Evolutionary conservation across 1,284 basidiomycete species (phyloP).

Genomic region (Apiotrichum mycotoxinovorans): DNA sequence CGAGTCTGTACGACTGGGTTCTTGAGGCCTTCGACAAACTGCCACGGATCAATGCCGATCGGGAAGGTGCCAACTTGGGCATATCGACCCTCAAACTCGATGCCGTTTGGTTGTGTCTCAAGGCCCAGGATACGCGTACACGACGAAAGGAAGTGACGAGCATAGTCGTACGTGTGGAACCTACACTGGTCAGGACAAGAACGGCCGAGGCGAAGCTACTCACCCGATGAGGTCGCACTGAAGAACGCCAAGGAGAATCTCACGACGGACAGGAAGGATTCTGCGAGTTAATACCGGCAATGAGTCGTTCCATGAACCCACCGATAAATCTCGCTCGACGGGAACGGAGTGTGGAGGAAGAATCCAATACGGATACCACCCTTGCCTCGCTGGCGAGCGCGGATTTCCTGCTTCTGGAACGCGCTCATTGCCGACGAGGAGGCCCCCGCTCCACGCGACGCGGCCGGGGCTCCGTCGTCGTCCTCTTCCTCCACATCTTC

Average conservation of each 20-base stretch:
- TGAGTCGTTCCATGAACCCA: conserved; percentile 51
- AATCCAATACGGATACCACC: conserved; percentile 83
- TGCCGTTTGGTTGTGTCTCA: conserved; percentile 97
- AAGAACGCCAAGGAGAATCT: conserved; percentile 90
- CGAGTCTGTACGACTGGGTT: conserved; percentile 74
- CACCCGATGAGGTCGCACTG: conserved; percentile 90
- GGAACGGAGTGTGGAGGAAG: conserved; percentile 98
- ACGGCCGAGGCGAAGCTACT: conserved; percentile 10
- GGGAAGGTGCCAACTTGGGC: conserved; percentile 98
- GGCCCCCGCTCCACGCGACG: neutral
- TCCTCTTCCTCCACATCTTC: conserved; percentile 43
- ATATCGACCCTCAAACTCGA: conserved; percentile 90
- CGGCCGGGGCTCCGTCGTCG: conserved; percentile 22
- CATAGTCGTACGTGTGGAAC: conserved; percentile 99
- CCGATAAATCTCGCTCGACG: conserved; percentile 96
- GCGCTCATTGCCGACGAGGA: conserved; percentile 32
- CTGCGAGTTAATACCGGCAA: conserved; percentile 51
- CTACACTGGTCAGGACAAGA: conserved; percentile 23
- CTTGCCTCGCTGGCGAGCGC: conserved; percentile 46
- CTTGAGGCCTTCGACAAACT: conserved; percentile 82
- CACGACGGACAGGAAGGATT: conserved; percentile 91
- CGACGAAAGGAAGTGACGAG: conserved; percentile 96
- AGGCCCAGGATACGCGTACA: conserved; percentile 94
- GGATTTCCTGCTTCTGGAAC: conserved; percentile 44
- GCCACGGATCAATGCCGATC: conserved; percentile 92